phyloP scores from a whole-genome alignment of 768 basidiomycete genomes.

The Neoboletus subvelutipes region DNA sequence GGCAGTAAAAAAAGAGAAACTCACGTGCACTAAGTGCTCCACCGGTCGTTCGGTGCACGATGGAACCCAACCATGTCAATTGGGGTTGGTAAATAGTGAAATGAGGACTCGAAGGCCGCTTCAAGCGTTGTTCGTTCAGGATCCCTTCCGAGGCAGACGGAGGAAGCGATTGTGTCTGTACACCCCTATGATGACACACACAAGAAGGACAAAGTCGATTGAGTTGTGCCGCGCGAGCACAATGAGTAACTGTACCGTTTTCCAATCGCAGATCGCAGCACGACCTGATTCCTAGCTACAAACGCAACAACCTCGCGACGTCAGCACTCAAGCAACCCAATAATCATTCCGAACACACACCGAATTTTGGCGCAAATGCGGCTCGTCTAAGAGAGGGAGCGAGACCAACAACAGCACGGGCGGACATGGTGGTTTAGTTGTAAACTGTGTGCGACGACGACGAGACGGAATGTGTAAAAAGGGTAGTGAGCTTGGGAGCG shows the following conservation, averaged over 20 bases:
- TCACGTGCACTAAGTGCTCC: conserved; percentile 61
- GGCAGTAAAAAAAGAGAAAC: background rate
- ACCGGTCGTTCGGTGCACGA: conserved; percentile 87
- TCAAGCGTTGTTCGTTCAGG: conserved; percentile 84
- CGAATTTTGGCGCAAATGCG: conserved; percentile 36
- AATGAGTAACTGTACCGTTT: conserved; percentile 38
- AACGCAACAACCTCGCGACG: background rate
- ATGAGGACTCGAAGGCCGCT: conserved; percentile 91
- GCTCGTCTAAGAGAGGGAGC: conserved; percentile 54
- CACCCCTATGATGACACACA: conserved; percentile 35
- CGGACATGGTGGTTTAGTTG: conserved; percentile 36
- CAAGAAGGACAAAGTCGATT: background rate
- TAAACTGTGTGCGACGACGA: background rate
- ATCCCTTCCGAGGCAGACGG: conserved; percentile 58
- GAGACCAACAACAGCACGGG: conserved; percentile 58
- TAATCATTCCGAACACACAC: conserved; percentile 18
- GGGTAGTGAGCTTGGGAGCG: background rate
- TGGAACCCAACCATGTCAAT: conserved; percentile 86
- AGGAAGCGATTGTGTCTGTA: conserved; percentile 67
- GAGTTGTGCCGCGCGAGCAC: background rate
- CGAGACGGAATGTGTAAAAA: background rate
- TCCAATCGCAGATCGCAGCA: conserved; percentile 28
- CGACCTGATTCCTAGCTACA: conserved; percentile 45
- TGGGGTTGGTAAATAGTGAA: conserved; percentile 97
- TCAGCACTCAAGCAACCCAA: background rate